Evolutionary conservation across 805 yeast genomes (phyloP), one percentile per base, ranked within the genome.

Genomic region (Nakazawaea anatomiae): DNA sequence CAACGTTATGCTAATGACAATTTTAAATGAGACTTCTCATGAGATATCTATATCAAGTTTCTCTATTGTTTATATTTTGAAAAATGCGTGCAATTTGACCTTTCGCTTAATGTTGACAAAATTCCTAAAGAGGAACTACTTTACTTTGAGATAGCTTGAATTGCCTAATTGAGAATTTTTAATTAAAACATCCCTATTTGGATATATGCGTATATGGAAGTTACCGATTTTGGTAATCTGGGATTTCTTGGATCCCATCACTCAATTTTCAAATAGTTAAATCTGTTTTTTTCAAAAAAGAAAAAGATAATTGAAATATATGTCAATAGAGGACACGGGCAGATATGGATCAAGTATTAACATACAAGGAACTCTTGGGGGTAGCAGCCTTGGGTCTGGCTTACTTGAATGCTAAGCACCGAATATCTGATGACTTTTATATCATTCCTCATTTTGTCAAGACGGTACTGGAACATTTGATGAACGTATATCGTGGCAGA

Each of bases 351-450:
- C 31, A 34, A 12, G 35, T 47, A 3, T 25, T 40, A 11, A 25
- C 39, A 6, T 47, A 31, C 27, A 47, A 47, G 12, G 52, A 44
- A 25, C 41, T 49, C 6, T 6, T 39, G 4, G 67, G 73, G 27
- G 77, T 74, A 34, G 76, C 69, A n/a, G 55, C 68, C 1, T 64
- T 73, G 43, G 76, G 78, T 10, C 55, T 74, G 9, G 76, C 70
- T 50, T 67, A 75, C 51, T 65, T 77, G 47, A 80, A 80, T 51
- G 71, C 77, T 25, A 75, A 72, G 57, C 66, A 71, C 51, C 58
- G 79, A 30, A 47, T 73, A 9, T 55, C 52, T 4, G 86, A 83
- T 40, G 95, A 87, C 64, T 57, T 78, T 42, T 65, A 74, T 46
- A 66, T 84, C 31, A 68, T 72, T 9, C 77, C 77, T 14, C 73